These are phyloP conservation scores for Sporothrix variecibatus DNA, from an alignment of 2,329 filamentous ascomycete species.

Conservation along the genomic window DNA sequence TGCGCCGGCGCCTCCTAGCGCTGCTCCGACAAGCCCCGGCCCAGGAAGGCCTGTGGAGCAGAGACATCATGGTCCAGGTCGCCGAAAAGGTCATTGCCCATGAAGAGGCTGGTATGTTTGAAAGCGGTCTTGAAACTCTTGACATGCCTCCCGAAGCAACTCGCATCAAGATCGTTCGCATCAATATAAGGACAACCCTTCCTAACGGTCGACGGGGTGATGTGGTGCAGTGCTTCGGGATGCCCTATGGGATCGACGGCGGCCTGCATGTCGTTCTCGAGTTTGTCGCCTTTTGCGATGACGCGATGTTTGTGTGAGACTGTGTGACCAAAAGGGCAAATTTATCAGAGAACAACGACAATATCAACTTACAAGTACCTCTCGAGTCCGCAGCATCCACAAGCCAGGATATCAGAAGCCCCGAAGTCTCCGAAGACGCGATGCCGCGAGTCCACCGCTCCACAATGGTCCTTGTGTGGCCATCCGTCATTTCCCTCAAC, in stretches of 20 bases:
- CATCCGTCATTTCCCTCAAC: neutral
- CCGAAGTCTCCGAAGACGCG: neutral
- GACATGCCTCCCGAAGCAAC: neutral
- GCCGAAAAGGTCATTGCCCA: neutral
- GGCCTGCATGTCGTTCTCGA: neutral
- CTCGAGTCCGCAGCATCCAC: neutral
- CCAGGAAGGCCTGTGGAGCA: constrained; percentile 16
- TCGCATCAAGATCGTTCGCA: constrained; percentile 9
- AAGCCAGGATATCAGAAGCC: too few species aligned
- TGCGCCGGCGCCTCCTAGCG: neutral
- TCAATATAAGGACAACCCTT: neutral
- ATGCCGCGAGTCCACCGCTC: neutral
- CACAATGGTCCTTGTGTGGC: neutral
- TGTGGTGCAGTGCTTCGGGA: neutral
- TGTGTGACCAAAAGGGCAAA: neutral
- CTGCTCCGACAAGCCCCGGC: constrained; percentile 5
- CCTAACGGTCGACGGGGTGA: neutral
- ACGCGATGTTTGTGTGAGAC: neutral
- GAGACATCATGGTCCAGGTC: constrained; percentile 17
- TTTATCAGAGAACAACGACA: too few species aligned
- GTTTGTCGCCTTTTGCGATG: neutral
- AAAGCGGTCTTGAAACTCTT: neutral
- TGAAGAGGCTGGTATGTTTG: neutral
- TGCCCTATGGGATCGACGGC: neutral
- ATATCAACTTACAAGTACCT: neutral